Base-by-base conservation (phyloP, 1,284 basidiomycete species). In the Afroboletus lepidellus region DNA sequence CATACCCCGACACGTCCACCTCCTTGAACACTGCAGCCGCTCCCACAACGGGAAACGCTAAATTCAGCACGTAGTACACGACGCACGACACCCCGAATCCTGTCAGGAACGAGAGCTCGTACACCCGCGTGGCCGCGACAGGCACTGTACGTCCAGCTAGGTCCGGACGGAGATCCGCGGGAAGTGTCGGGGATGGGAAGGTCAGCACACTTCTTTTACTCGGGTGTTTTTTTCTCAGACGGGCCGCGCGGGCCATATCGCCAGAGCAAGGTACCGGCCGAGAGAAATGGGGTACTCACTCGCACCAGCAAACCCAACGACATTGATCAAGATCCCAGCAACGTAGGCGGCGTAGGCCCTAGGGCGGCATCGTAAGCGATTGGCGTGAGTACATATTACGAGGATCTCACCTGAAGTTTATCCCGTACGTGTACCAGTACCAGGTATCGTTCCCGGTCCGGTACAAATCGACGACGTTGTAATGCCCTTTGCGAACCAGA, bases 241-340 rank as follows among this genome's bases (percentile, higher is more conserved):
- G 18, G 16, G 36, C 39, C 43, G 21, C n/a, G 34, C 30, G 20
- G 41, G 34, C 11, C 23, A n/a, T 34, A 36, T 41, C 39, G 23
- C 34, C 51, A 37, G 20, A 24, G 12, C 36, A 23, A 15, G 32
- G 38, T 37, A 50, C 27, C 57, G 24, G 13, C 67, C 65, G 13
- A 48, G 25, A 57, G 27, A 11, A 66, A 65, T 12, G 33, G 61
- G 57, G 8, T 66, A 80, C 71, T 60, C 62, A 75, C 80, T 80
- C 5, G 83, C 83, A 41, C 85, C 80, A 9, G 81, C 80, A 64
- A 87, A 84, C 16, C 84, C 90, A 23, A 91, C 84, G 9, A 90
- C 84, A 64, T 92, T 93, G 72, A 92, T 87, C 20, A 88, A 75
- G 57, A 94, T 90, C 18, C 92, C 90, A 16, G 83, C 69, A 48